Evolutionary conservation across 108 stramenopile genomes (phyloP), one percentile per base, ranked within the genome.

Genomic region (Cylindrotheca fusiformis): DNA sequence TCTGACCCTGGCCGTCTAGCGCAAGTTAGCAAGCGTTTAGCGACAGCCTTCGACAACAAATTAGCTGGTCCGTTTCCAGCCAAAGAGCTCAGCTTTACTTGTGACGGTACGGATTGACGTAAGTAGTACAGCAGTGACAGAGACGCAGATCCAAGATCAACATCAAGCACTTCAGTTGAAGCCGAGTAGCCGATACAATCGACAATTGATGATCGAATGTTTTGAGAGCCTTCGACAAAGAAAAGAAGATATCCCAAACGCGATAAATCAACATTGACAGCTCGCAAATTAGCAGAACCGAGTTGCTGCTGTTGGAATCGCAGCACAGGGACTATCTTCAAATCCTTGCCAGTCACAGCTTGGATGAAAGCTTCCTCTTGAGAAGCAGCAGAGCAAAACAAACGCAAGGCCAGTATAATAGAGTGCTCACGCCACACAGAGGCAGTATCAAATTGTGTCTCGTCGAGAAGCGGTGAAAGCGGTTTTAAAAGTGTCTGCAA

Each of bases 321-420:
- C 14, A 82, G 41, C 2, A 71, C 51, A 32, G 81, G 69, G 44
- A 67, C 64, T 23, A 74, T 52, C 55, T 67, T 75, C 44, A 73
- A 52, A 14, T 50, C 19, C 46, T 33, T n/a, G 25, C 58, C 47
- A 1, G 76, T 55, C 2, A 82, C 36, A 29, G 77, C 69, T 19
- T 56, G 52, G 29, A 72, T 22, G 48, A 93, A 86, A 22, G 66
- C 51, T 26, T 86, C 83, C 51, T 89, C 88, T 18, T 85, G 67
- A 6, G 60, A 78, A 22, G 81, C 83, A 0, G 83, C 81, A 49
- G 87, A 81, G 62, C 86, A 86, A 4, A 90, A 54, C 22, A 90
- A 80, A n/a, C 71, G 72, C 20, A 93, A 59, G 2, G 83, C 74
- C 30, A 76, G 41, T n/a, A 72, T 24, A 30, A 80, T 72, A 24